A percentile compares a stretch with the other conserved stretches of the same genome.
Conservation (phyloP, 768 basidiomycete species). For the Russula brevipes region DNA sequence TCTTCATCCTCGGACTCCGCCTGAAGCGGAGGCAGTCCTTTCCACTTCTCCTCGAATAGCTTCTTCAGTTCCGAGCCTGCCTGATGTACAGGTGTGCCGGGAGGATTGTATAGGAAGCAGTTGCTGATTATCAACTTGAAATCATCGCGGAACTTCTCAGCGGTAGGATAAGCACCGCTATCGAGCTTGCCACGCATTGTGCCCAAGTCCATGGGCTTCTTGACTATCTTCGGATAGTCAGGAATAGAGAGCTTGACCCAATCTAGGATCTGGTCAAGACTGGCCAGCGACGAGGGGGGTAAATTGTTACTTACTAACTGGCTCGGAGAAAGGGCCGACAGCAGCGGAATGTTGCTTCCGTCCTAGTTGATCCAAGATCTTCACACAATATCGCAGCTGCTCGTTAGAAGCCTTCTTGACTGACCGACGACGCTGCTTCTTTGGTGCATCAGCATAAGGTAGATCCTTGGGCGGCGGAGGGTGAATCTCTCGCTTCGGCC, state of each 20-base stretch:
- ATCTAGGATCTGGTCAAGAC: slow-evolving; percentile 43
- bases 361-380: slow-evolving; percentile 67
- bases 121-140: slow-evolving; percentile 94
- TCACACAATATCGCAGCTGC: slow-evolving; percentile 79
- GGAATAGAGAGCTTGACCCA: slow-evolving; percentile 75
- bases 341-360: slow-evolving; percentile 70
- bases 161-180: slow-evolving; percentile 65
- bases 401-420: slow-evolving; percentile 62
- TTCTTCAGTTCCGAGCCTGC: slow-evolving; percentile 82
- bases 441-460: slow-evolving; percentile 71
- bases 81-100: slow-evolving; percentile 78
- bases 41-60: slow-evolving; percentile 92
- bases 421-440: slow-evolving; percentile 62
- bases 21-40: slow-evolving; percentile 58
- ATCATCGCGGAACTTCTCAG: slow-evolving; percentile 80
- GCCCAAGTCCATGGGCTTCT: slow-evolving; percentile 91
- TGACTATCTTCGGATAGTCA: slow-evolving; percentile 79
- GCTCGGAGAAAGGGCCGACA: slow-evolving; percentile 86
- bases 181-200: slow-evolving; percentile 88
- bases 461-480: slow-evolving; percentile 91
- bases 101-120: slow-evolving; percentile 88
- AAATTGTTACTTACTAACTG: slow-evolving; percentile 68
- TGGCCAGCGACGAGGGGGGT: not conserved
- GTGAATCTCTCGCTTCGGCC: slow-evolving; percentile 98
- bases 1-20: slow-evolving; percentile 52